Base-by-base conservation (phyloP, 140 eudicot genomes). In the Ambrosia hybrid region DNA sequence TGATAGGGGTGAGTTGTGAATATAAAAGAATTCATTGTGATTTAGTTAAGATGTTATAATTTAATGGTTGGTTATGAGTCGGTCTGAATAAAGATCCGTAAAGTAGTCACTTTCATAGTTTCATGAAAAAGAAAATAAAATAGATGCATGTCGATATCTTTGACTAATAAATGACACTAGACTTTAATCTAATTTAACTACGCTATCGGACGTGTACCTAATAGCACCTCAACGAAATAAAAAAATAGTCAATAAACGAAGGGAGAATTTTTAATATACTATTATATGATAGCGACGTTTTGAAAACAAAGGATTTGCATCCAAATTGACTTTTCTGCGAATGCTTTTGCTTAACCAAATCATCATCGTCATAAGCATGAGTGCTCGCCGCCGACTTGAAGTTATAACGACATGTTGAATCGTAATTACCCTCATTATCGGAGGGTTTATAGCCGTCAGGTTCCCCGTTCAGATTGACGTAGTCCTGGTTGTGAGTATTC, bases 131-230 rank as follows among this genome's bases (percentile, higher is more conserved):
- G 9, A 61, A 69, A 59, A 37, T 13, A 36, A 16, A 9, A 76
- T 59, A 69, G 14, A 70, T 17, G 13, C 64, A 21, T 61, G 49
- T 69, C 65, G n/a, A 60, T 17, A 39, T 77, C 39, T 61, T 77
- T 77, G 76, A 77, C 81, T 63, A 77, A 46, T 3, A 3, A 10
- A 26, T 3, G 5, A 26, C 15, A 17, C 39, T 57, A 30, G 60
- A 60, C 65, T 9, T 68, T 57, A 15, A 57, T 68, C 43, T 58
- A 76, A 68, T 60, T 68, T 9, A 69, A 69, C 70, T 60, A 61
- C 48, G 46, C 48, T 69, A 69, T 60, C 65, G 65, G 51, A 63
- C 66, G 77, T 77, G 72, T 77, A 76, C 82, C 77, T 62, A 77
- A 62, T 71, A 65, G n/a, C 53, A 43, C 45, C 81, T 62, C 65